phyloP scores from a whole-genome alignment of 495 filamentous ascomycete genomes.

The Haplographium delicatum region DNA sequence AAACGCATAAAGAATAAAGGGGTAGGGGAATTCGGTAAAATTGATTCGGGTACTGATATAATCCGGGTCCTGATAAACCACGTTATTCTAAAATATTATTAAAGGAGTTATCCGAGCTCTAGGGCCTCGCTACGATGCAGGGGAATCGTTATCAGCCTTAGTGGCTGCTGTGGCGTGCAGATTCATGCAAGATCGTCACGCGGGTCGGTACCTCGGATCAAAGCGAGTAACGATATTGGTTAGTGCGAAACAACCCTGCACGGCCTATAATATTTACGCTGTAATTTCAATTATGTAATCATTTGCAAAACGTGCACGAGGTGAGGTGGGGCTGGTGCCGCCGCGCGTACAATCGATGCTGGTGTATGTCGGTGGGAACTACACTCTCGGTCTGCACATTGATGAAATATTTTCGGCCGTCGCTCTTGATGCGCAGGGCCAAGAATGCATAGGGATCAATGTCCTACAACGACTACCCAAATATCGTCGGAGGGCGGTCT shows the following conservation, averaged over 20 bases:
- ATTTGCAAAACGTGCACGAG: too few relatives aligned
- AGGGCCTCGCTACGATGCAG: background rate
- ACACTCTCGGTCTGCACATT: conserved; percentile 94
- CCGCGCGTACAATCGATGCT: conserved; percentile 83
- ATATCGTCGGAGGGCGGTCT: conserved; percentile 58
- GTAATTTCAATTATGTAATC: too few relatives aligned
- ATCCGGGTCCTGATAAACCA: too few relatives aligned
- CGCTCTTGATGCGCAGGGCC: conserved; percentile 83
- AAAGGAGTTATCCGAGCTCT: background rate
- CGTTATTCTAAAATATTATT: background rate
- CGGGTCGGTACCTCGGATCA: conserved; percentile 11
- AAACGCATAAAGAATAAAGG: too few relatives aligned
- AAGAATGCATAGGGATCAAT: conserved; percentile 85
- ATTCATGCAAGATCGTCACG: conserved; percentile 17
- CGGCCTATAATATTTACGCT: too few relatives aligned
- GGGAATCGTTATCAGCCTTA: conserved; percentile 12
- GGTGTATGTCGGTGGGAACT: conserved; percentile 88
- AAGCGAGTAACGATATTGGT: conserved; percentile 12
- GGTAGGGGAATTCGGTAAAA: too few relatives aligned
- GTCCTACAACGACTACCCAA: conserved; percentile 80
- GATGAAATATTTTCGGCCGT: conserved; percentile 87
- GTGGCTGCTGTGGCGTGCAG: conserved; percentile 15
- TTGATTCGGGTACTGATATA: too few relatives aligned
- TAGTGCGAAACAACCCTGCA: conserved; percentile 1
- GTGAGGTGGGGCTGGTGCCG: too few relatives aligned